These are phyloP conservation scores for Globisporangium polare DNA, from an alignment of 352 stramenopile species.

Conservation along the genomic window DNA sequence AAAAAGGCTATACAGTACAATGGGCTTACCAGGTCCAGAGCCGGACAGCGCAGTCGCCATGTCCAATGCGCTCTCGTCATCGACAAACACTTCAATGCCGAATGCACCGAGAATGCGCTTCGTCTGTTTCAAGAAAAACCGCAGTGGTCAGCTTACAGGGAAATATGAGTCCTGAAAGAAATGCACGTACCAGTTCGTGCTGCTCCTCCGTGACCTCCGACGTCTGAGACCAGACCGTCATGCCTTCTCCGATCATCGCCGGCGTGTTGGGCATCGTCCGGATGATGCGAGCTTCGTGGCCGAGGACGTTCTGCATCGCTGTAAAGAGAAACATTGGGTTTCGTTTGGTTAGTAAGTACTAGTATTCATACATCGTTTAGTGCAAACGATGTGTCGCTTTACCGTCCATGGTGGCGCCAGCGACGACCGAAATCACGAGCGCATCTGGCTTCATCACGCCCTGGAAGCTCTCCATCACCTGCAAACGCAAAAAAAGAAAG, in stretches of 20 bases:
- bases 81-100: slow-evolving; percentile 91
- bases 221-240: slow-evolving; percentile 92
- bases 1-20: too few species aligned
- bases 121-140: slow-evolving; percentile 30
- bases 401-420: slow-evolving; percentile 75
- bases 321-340: neutral
- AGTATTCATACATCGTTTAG: neutral
- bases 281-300: slow-evolving; percentile 78
- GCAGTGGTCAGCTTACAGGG: neutral
- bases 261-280: slow-evolving; percentile 96
- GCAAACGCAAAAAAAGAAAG: neutral
- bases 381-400: neutral
- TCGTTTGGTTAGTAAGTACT: neutral
- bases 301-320: slow-evolving; percentile 53
- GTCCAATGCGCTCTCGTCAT: slow-evolving; percentile 93
- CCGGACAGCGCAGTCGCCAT: slow-evolving; percentile 94
- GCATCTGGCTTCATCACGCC: slow-evolving; percentile 48
- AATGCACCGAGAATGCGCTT: slow-evolving; percentile 87
- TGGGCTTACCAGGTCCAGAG: slow-evolving; percentile 66
- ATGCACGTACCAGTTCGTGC: slow-evolving; percentile 40
- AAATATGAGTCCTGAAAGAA: neutral
- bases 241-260: slow-evolving; percentile 91
- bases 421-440: slow-evolving; percentile 82
- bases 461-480: slow-evolving; percentile 68
- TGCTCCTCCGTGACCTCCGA: slow-evolving; percentile 72